phyloP scores from a whole-genome alignment of 352 stramenopile species.

The Plasmopara muralis region DNA sequence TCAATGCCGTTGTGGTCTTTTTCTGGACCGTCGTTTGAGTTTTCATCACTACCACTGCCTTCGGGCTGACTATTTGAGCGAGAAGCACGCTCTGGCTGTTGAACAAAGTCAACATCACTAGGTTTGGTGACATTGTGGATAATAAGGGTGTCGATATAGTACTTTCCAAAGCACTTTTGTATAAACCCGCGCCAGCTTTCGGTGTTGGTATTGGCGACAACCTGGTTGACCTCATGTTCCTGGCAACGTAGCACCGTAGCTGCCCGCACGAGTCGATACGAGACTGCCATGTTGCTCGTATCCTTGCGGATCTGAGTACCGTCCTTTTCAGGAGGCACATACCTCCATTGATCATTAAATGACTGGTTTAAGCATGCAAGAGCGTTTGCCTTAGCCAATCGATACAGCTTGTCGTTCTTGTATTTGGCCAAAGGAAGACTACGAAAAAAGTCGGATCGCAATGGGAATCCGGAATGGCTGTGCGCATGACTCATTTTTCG shows the following conservation, averaged over 20 bases:
- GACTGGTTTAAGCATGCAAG: constrained; percentile 54
- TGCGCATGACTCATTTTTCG: constrained; percentile 19
- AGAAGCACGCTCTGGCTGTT: constrained; percentile 10
- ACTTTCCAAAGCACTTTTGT: constrained; percentile 67
- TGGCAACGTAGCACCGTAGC: constrained; percentile 66
- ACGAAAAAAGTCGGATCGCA: constrained; percentile 70
- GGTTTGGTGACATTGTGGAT: constrained; percentile 47
- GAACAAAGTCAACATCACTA: constrained; percentile 5
- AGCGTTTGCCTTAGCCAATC: constrained; percentile 46
- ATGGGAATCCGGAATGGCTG: constrained; percentile 37
- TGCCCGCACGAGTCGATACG: constrained; percentile 56
- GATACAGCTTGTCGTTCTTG: constrained; percentile 49
- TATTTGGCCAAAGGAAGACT: constrained; percentile 50
- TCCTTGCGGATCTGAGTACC: constrained; percentile 78
- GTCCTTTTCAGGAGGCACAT: constrained; percentile 73
- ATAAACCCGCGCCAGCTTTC: constrained; percentile 71
- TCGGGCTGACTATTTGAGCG: constrained; percentile 19
- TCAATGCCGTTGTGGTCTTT: constrained; percentile 17
- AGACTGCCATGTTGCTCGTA: constrained; percentile 66
- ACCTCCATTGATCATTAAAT: constrained; percentile 78
- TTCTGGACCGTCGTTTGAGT: constrained; percentile 17
- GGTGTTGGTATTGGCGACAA: constrained; percentile 61
- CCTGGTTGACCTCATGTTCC: constrained; percentile 66
- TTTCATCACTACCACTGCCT: constrained; percentile 16
- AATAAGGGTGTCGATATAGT: constrained; percentile 72